phyloP scores from a whole-genome alignment of 169 alveolate species.

The Babesia caballi region DNA sequence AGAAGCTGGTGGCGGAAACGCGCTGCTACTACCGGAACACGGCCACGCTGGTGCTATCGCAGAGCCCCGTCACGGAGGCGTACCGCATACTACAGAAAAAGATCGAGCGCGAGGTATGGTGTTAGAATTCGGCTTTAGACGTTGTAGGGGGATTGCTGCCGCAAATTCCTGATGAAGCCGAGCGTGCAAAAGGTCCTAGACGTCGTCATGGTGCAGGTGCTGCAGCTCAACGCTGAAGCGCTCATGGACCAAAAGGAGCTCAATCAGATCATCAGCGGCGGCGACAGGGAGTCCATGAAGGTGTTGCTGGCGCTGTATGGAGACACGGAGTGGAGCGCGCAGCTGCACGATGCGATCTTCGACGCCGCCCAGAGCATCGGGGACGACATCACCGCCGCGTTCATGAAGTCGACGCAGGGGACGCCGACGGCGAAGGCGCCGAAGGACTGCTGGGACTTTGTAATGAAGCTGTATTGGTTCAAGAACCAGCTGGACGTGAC shows the following conservation, averaged over 20 bases:
- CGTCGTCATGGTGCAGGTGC: conserved; percentile 24
- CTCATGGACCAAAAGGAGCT: conserved; percentile 14
- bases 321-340: conserved; percentile 7
- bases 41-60: conserved; percentile 1
- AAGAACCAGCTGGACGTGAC: background rate
- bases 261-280: background rate
- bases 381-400: background rate
- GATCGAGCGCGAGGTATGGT: conserved; percentile 35
- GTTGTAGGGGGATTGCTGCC: conserved; percentile 24
- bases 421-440: background rate
- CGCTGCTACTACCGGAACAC: conserved; percentile 16
- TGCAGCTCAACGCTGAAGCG: conserved; percentile 14
- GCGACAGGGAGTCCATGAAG: conserved; percentile 1
- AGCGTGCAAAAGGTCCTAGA: conserved; percentile 24
- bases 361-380: conserved; percentile 32
- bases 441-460: background rate
- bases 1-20: conserved; percentile 18
- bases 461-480: background rate
- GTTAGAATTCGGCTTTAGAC: background rate
- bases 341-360: conserved; percentile 30
- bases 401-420: background rate
- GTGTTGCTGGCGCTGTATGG: conserved; percentile 27
- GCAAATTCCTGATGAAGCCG: conserved; percentile 2
- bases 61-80: background rate
- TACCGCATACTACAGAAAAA: background rate